phyloP scores from a whole-genome alignment of 1,139 yeast species.

The Magnusiomyces paraingens region DNA sequence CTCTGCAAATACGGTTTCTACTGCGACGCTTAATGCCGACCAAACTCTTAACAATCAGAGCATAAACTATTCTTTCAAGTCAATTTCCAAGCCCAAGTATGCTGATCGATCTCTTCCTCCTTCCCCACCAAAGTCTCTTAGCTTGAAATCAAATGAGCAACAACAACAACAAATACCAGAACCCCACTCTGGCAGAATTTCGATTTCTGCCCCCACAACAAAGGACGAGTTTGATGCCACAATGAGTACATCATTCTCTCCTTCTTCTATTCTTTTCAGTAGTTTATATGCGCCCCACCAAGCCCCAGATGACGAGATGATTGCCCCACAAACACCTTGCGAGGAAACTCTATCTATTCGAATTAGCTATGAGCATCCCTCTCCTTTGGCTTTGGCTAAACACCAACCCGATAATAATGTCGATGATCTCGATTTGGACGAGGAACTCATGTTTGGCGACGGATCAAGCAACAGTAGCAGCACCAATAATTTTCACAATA shows the following conservation, averaged over 20 bases:
- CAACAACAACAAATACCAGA: background rate
- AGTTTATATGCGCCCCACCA: background rate
- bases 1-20: background rate
- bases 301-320: background rate
- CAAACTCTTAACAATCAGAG: no score
- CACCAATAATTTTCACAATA: no score
- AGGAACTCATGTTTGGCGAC: background rate
- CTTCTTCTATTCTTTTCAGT: background rate
- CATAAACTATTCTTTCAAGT: background rate
- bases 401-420: conserved; percentile 1
- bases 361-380: conserved; percentile 23
- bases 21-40: background rate
- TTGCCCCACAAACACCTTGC: conserved; percentile 17
- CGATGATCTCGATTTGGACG: conserved; percentile 3
- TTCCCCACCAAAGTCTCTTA: background rate
- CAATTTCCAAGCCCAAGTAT: background rate
- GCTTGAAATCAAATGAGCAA: no score
- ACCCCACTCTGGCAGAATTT: no score
- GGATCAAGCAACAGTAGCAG: no score
- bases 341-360: conserved; percentile 19
- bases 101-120: conserved; percentile 4
- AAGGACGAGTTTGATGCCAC: no score
- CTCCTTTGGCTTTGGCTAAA: conserved; percentile 20
- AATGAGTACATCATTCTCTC: background rate
- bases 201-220: no score